Evolutionary conservation across 2,329 filamentous ascomycete species (phyloP).

Genomic region (Diplodia corticola): DNA sequence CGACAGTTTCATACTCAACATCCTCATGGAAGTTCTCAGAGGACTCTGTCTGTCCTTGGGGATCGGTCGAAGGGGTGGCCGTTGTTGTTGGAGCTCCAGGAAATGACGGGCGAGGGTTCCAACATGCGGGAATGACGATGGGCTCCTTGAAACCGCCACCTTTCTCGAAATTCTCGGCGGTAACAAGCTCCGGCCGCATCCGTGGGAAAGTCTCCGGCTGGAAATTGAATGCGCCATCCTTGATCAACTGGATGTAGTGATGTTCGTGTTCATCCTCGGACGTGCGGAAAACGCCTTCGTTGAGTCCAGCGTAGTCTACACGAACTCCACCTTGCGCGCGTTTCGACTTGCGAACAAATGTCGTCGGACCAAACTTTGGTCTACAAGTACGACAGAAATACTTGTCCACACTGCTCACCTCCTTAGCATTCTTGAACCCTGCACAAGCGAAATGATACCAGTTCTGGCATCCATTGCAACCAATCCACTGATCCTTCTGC

Average conservation of each 20-base stretch:
- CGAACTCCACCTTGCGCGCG: slow-evolving; percentile 62
- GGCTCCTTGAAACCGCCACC: slow-evolving; percentile 65
- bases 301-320: slow-evolving; percentile 65
- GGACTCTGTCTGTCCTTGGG: slow-evolving; percentile 1
- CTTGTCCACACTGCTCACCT: slow-evolving; percentile 67
- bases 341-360: slow-evolving; percentile 66
- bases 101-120: slow-evolving; percentile 56
- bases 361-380: slow-evolving; percentile 60
- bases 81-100: slow-evolving; percentile 20
- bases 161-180: slow-evolving; percentile 63
- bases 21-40: slow-evolving; percentile 36
- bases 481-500: slow-evolving; percentile 64
- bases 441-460: slow-evolving; percentile 71
- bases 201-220: slow-evolving; percentile 63
- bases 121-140: slow-evolving; percentile 63
- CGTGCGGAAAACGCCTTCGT: slow-evolving; percentile 65
- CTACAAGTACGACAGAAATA: slow-evolving; percentile 64
- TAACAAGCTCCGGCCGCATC: slow-evolving; percentile 63
- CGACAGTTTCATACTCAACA: slow-evolving; percentile 51
- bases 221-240: slow-evolving; percentile 63
- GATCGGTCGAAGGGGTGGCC: slow-evolving; percentile 21
- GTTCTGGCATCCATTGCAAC: slow-evolving; percentile 66
- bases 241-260: slow-evolving; percentile 68
- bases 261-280: slow-evolving; percentile 65
- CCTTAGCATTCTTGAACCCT: slow-evolving; percentile 63